phyloP scores from a whole-genome alignment of 306 rosid species.

The Mucuna pruriens region DNA sequence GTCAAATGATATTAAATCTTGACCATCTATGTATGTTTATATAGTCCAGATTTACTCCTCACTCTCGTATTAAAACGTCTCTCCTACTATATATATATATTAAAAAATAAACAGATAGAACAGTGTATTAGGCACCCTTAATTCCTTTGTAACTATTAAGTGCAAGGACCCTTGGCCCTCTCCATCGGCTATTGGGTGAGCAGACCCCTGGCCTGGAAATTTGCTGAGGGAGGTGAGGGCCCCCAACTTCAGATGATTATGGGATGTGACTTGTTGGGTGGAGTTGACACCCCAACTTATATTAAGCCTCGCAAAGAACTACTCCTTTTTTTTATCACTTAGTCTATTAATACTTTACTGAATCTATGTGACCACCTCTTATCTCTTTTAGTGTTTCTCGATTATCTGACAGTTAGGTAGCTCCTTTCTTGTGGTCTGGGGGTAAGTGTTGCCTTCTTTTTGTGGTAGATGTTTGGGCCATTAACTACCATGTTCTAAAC shows the following conservation, averaged over 20 bases:
- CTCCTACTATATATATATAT: too few species aligned
- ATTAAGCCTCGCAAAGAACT: not conserved
- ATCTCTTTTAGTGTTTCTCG: not conserved
- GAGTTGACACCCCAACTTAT: not conserved
- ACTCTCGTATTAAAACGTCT: too few species aligned
- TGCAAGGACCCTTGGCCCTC: too few species aligned
- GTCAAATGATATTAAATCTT: too few species aligned
- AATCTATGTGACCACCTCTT: not conserved
- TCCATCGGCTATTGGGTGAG: not conserved
- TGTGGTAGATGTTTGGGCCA: not conserved
- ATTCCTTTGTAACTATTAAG: too few species aligned
- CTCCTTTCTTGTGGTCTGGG: slow-evolving; percentile 1
- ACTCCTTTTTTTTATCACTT: not conserved
- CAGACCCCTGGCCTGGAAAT: not conserved
- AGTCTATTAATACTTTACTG: not conserved
- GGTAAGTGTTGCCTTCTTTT: not conserved
- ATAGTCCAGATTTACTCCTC: too few species aligned
- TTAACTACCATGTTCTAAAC: not conserved
- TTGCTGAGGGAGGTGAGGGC: not conserved
- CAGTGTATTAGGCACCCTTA: too few species aligned
- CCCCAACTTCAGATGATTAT: not conserved
- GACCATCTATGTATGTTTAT: too few species aligned
- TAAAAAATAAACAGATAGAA: too few species aligned
- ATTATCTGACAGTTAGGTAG: not conserved
- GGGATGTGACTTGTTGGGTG: not conserved